Percentiles rank a stretch among this genome's conserved stretches.
Conservation (phyloP, 306 rosid species). For the Cucumis hystrix region DNA sequence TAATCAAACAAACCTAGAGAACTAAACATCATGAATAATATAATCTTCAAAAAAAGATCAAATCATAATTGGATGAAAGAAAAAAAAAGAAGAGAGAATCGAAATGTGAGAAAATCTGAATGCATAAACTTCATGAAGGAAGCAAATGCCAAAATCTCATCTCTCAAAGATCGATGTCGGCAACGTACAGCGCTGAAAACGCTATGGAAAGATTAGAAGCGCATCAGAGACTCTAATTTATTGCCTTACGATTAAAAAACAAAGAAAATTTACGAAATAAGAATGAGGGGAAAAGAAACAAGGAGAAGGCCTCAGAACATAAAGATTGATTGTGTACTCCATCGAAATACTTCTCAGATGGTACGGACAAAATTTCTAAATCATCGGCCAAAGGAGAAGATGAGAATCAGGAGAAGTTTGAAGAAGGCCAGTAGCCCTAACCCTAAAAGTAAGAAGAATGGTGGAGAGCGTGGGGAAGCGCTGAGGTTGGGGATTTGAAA, state of each 20-base stretch:
- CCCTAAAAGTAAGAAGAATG: too few relatives aligned
- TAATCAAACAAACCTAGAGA: too few relatives aligned
- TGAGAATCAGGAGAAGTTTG: background rate
- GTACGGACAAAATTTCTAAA: background rate
- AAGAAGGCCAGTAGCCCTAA: background rate
- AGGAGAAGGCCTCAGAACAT: background rate
- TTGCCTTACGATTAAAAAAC: constrained; percentile 30
- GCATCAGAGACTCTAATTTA: constrained; percentile 92
- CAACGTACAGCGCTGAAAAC: constrained; percentile 91
- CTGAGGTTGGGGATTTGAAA: background rate
- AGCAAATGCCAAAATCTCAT: constrained; percentile 57
- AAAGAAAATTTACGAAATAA: background rate
- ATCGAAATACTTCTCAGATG: constrained; percentile 2
- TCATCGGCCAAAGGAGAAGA: background rate
- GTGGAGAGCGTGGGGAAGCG: too few relatives aligned
- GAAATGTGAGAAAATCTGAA: constrained; percentile 46
- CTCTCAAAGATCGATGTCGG: constrained; percentile 35
- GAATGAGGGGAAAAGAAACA: background rate
- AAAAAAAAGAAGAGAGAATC: background rate
- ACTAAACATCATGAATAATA: too few relatives aligned
- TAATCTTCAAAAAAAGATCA: too few relatives aligned
- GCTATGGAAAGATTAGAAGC: constrained; percentile 22
- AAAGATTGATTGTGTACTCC: background rate
- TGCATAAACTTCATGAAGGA: constrained; percentile 31
- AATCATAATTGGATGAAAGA: too few relatives aligned